Base-by-base conservation (phyloP, 208 protist species). In the Histomonas meleagridis region DNA sequence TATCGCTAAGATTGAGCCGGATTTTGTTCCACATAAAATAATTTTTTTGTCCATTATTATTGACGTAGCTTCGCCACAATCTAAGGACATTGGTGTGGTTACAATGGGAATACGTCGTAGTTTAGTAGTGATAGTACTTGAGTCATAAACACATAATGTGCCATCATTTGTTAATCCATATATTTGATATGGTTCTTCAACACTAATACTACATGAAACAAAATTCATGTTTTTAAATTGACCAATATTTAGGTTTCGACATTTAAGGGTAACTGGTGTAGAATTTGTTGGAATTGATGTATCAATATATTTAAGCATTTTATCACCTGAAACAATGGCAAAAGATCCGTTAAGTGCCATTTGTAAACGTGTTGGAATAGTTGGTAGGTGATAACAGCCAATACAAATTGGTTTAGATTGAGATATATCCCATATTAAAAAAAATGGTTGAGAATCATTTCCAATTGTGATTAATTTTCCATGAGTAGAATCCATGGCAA, bases 371-470 rank as follows among this genome's bases (percentile, higher is more conserved):
- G 43, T 43, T 12, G 76, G 76, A 12, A 55, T 48, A 86, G 38
- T 28, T 35, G 76, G 76, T 7, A 86, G 46, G 28, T 86, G 76
- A 38, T 86, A 86, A 55, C 46, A 86, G 0, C 76, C 76, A 35
- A 86, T 86, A 26, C 76, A 86, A 26, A 46, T n/a, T 55, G 76
- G 76, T 51, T 46, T 9, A 18, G 76, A 46, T 28, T 86, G 76
- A 32, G 40, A 55, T 32, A 40, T 51, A 40, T 86, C 76, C 76
- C 76, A 86, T 55, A 86, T 26, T 55, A 86, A 35, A 32, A 86
- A 86, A 86, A 86, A 86, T n/a, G 76, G 76, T 32, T 86, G 43
- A 26, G 32, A 12, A 86, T 86, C 76, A 38, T 86, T 86, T 32
- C 76, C 76, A 38, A 86, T 46, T 18, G 76, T 55, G 32, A 86